Conservation (phyloP, 2,329 filamentous ascomycete genomes). For the Phyllosticta capitalensis region DNA sequence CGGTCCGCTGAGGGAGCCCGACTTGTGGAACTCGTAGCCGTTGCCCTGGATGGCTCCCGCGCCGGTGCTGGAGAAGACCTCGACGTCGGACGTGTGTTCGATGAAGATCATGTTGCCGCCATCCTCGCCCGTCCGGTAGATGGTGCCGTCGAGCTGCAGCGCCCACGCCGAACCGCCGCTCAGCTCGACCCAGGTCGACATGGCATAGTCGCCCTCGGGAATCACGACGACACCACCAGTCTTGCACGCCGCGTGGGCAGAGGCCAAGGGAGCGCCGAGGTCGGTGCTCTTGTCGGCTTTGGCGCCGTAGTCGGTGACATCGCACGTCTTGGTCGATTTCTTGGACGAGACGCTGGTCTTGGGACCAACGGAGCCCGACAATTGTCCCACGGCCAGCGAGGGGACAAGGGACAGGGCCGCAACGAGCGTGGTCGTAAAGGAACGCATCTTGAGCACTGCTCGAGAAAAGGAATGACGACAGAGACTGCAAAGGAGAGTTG, state of each 20-base stretch:
- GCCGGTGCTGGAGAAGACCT: conserved; percentile 44
- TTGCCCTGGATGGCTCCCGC: conserved; percentile 45
- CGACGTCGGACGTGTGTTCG: conserved; percentile 42
- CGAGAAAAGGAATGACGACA: conserved; percentile 3
- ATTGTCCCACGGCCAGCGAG: conserved; percentile 18
- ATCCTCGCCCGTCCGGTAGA: conserved; percentile 42
- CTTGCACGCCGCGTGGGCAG: conserved; percentile 41
- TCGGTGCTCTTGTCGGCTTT: conserved; percentile 44
- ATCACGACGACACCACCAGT: conserved; percentile 42
- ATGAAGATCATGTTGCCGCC: conserved; percentile 47
- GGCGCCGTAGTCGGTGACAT: conserved; percentile 44
- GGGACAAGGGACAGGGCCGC: conserved; percentile 17
- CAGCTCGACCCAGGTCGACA: conserved; percentile 42
- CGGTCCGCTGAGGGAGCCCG: conserved; percentile 29
- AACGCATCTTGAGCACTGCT: conserved; percentile 18
- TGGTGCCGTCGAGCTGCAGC: conserved; percentile 44
- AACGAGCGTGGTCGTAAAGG: conserved; percentile 16
- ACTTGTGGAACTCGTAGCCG: conserved; percentile 41
- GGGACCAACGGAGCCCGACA: conserved; percentile 26
- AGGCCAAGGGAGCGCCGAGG: conserved; percentile 38
- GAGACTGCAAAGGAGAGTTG: neutral
- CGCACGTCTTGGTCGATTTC: conserved; percentile 41
- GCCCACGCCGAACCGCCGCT: conserved; percentile 40
- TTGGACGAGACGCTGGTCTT: conserved; percentile 29
- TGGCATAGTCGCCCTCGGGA: conserved; percentile 40